Percentiles rank a stretch among this genome's conserved stretches.
Conservation (phyloP, 768 basidiomycete species). For the Boletus sensibilis region DNA sequence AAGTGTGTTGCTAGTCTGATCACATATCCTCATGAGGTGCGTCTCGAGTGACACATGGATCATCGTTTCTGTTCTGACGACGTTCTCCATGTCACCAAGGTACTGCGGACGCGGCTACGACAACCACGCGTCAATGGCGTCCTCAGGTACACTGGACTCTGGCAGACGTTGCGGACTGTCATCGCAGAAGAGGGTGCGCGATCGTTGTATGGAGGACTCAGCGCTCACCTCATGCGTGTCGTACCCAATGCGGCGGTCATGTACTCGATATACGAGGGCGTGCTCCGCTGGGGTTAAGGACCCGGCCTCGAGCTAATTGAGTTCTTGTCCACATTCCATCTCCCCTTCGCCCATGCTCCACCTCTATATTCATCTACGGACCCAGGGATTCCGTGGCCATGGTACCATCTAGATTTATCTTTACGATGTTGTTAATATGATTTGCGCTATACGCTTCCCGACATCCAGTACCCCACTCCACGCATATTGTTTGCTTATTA, state of each 20-base stretch:
- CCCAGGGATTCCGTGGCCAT: not conserved
- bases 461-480: constrained; percentile 9
- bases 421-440: constrained; percentile 15
- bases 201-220: constrained; percentile 87
- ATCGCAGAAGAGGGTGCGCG: constrained; percentile 87
- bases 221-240: constrained; percentile 93
- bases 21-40: constrained; percentile 97
- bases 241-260: constrained; percentile 97
- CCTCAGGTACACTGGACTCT: constrained; percentile 80
- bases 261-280: constrained; percentile 92
- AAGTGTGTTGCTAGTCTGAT: constrained; percentile 93
- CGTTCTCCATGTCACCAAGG: constrained; percentile 42
- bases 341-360: not conserved
- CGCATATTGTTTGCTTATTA: constrained; percentile 15
- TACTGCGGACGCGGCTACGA: constrained; percentile 87
- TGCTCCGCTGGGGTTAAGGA: constrained; percentile 55
- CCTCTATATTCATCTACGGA: no score
- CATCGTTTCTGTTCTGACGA: not conserved
- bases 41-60: constrained; percentile 17
- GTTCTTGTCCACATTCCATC: not conserved
- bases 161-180: constrained; percentile 81
- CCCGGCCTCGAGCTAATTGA: no score
- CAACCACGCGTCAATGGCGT: constrained; percentile 81
- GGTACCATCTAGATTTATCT: constrained; percentile 15
- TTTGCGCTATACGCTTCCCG: not conserved